Percentiles rank a stretch among this genome's conserved stretches.
These are phyloP conservation scores for Ophiostoma australiae DNA, from an alignment of 2,329 filamentous ascomycete genomes.

Conservation along the genomic window DNA sequence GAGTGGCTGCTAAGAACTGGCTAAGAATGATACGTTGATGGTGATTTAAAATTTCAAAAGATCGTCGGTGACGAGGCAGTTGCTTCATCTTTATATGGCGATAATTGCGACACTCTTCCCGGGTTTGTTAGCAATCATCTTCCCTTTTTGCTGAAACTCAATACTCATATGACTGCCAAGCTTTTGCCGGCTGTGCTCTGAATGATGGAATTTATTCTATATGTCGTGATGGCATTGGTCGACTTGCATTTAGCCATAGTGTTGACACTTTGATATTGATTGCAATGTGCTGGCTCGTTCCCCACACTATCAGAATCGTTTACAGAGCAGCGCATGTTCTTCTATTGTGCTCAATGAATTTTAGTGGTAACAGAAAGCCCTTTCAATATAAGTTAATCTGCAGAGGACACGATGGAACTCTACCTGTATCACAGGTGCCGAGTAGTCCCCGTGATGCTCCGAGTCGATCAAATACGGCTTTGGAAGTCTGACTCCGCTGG, in stretches of 20 bases:
- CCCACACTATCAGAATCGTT: neutral
- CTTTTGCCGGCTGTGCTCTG: neutral
- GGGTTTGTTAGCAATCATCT: neutral
- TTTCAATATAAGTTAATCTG: neutral
- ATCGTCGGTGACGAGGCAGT: neutral
- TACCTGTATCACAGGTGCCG: neutral
- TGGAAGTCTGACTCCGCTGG: neutral
- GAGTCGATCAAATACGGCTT: neutral
- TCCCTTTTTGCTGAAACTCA: neutral
- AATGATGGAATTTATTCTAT: neutral
- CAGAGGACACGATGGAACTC: neutral
- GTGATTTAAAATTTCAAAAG: neutral
- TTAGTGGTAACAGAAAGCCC: neutral
- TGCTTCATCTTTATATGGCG: neutral
- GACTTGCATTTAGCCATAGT: neutral
- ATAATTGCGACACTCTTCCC: neutral
- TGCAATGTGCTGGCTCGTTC: neutral
- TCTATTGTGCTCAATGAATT: neutral
- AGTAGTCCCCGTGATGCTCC: neutral
- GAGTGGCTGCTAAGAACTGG: neutral
- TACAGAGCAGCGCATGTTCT: neutral
- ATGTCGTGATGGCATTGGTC: neutral
- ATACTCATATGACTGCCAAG: neutral
- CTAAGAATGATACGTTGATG: neutral
- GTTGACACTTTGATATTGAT: neutral